A percentile compares a stretch with the other conserved stretches of the same genome.
These are phyloP conservation scores for Micractinium sp. DNA, from an alignment of 139 green algal species.

Conservation along the genomic window DNA sequence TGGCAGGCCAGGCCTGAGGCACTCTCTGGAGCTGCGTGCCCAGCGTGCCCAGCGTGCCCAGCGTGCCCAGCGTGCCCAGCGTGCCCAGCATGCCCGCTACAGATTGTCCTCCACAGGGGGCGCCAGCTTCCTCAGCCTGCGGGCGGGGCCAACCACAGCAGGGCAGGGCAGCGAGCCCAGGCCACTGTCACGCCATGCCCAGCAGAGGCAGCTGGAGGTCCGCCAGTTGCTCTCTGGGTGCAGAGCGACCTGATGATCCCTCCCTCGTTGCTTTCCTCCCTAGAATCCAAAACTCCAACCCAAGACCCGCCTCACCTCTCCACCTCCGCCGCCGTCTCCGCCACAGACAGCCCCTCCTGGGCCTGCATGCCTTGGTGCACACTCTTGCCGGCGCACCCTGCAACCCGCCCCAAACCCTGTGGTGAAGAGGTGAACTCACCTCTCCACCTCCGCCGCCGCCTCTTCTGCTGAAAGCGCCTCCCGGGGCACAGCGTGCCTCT, in stretches of 20 bases:
- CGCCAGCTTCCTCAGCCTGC: slow-evolving; percentile 12
- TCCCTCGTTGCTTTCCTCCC: too few relatives aligned
- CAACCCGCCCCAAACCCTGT: neutral
- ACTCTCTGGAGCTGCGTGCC: too few relatives aligned
- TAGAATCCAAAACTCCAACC: too few relatives aligned
- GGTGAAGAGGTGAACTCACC: neutral
- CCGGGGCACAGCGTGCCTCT: neutral
- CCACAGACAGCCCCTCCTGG: too few relatives aligned
- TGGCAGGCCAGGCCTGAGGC: too few relatives aligned
- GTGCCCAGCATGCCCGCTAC: neutral
- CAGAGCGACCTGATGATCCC: too few relatives aligned
- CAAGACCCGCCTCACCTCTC: neutral
- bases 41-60: too few relatives aligned
- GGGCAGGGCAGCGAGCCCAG: neutral
- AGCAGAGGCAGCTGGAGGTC: too few relatives aligned
- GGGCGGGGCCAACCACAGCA: neutral
- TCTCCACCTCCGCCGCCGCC: slow-evolving; percentile 7
- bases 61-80: too few relatives aligned
- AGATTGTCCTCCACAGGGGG: neutral
- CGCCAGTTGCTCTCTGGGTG: too few relatives aligned
- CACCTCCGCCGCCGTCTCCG: neutral
- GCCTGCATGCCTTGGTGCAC: neutral
- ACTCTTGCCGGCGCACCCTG: neutral
- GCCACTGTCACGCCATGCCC: too few relatives aligned
- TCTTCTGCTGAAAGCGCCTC: neutral